Evolutionary conservation across 2,329 filamentous ascomycete genomes (phyloP).

Genomic region (Colletotrichum lentis): DNA sequence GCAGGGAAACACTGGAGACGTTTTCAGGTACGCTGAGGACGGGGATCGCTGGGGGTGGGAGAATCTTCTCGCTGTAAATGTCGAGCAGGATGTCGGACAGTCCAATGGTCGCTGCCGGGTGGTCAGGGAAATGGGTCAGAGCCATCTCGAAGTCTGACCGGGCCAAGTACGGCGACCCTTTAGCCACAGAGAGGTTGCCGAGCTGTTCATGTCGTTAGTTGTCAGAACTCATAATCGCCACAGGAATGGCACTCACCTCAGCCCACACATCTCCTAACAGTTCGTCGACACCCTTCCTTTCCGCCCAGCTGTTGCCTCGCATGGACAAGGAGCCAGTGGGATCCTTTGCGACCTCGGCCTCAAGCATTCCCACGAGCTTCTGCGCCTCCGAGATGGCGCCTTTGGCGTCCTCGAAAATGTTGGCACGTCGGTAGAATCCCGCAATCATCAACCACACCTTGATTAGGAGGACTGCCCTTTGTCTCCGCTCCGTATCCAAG

Average conservation of each 20-base stretch:
- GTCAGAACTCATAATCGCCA: neutral
- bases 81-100: conserved; percentile 87
- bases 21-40: conserved; percentile 50
- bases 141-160: conserved; percentile 83
- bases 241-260: conserved; percentile 66
- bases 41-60: conserved; percentile 65
- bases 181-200: conserved; percentile 71
- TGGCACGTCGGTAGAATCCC: conserved; percentile 84
- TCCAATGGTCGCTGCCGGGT: conserved; percentile 80
- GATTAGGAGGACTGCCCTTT: conserved; percentile 66
- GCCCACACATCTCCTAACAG: conserved; percentile 84
- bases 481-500: conserved; percentile 60
- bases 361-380: conserved; percentile 76
- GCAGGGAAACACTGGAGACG: conserved; percentile 34
- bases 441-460: conserved; percentile 92
- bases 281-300: conserved; percentile 82
- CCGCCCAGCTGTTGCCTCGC: conserved; percentile 76
- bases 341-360: conserved; percentile 70
- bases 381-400: conserved; percentile 83
- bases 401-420: conserved; percentile 79
- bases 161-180: conserved; percentile 71
- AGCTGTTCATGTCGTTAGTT: conserved; percentile 58
- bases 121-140: conserved; percentile 79
- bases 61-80: conserved; percentile 75
- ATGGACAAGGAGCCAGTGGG: conserved; percentile 69